A percentile compares a stretch with the other conserved stretches of the same genome.
phyloP scores from a whole-genome alignment of 2,329 filamentous ascomycete genomes.

The Fusarium udum region DNA sequence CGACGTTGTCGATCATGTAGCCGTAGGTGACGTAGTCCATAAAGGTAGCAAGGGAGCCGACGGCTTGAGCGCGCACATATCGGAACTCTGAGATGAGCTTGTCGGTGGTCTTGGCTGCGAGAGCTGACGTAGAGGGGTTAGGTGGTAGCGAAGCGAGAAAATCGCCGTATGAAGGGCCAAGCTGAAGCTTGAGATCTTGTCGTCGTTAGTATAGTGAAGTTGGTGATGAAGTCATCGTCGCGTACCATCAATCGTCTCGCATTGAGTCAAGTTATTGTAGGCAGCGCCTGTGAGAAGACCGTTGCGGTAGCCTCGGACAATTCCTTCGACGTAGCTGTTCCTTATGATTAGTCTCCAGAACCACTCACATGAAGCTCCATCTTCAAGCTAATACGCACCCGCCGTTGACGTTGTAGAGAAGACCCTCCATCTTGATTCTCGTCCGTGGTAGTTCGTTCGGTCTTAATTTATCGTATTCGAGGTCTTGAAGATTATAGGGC shows the following conservation, averaged over 20 bases:
- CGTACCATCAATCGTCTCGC: constrained; percentile 94
- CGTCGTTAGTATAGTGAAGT: constrained; percentile 19
- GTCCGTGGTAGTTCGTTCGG: constrained; percentile 1
- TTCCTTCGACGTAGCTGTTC: constrained; percentile 90
- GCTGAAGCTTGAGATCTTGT: constrained; percentile 95
- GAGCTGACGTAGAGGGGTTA: constrained; percentile 94
- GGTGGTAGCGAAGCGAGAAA: constrained; percentile 93
- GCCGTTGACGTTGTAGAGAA: constrained; percentile 94
- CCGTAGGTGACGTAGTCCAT: constrained; percentile 99
- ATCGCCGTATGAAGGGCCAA: constrained; percentile 95
- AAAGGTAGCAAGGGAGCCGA: constrained; percentile 90
- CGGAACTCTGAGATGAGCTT: constrained; percentile 98
- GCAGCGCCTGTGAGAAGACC: constrained; percentile 87
- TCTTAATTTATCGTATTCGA: constrained; percentile 1
- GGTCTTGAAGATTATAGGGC: neutral
- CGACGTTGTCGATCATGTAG: constrained; percentile 99
- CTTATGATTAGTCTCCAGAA: constrained; percentile 45
- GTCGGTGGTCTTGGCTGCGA: constrained; percentile 95
- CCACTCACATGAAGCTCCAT: constrained; percentile 18
- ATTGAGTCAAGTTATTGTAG: constrained; percentile 96
- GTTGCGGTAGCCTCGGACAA: constrained; percentile 97
- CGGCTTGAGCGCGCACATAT: constrained; percentile 93
- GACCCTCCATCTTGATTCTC: constrained; percentile 77
- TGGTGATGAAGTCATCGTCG: neutral
- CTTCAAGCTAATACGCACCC: constrained; percentile 65